A percentile compares a stretch with the other conserved stretches of the same genome.
These are phyloP conservation scores for Gossypium australe DNA, from an alignment of 345 rosid genomes.

Conservation along the genomic window DNA sequence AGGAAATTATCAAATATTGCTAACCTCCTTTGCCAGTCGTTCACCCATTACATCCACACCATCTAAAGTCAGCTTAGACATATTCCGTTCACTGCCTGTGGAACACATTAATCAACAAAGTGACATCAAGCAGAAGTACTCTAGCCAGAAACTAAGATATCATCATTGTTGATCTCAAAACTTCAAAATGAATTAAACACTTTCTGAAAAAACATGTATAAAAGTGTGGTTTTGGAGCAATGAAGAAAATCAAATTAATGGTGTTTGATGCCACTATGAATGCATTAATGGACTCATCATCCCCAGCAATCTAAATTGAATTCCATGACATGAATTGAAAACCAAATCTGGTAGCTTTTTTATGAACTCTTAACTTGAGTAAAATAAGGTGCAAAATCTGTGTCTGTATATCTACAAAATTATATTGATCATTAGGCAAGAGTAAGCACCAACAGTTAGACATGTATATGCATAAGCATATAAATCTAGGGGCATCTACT, in stretches of 20 bases:
- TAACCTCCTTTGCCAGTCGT: conserved; percentile 80
- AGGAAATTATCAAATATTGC: conserved; percentile 31
- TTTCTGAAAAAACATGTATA: not conserved
- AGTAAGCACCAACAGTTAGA: too few species aligned
- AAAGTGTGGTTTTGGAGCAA: not conserved
- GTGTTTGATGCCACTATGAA: not conserved
- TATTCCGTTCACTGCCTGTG: conserved; percentile 81
- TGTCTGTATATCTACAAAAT: too few species aligned
- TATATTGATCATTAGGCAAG: too few species aligned
- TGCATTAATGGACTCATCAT: not conserved
- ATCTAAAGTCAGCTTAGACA: conserved; percentile 58
- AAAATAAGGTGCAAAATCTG: too few species aligned
- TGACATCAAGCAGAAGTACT: not conserved
- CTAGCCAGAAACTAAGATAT: not conserved
- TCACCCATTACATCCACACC: conserved; percentile 99
- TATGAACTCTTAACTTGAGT: too few species aligned
- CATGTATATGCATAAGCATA: too few species aligned
- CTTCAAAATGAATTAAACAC: too few species aligned
- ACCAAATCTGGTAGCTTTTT: too few species aligned
- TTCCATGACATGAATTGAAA: too few species aligned
- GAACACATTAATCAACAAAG: conserved; percentile 4
- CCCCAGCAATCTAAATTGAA: not conserved
- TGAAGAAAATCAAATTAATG: not conserved
- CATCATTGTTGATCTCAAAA: conserved; percentile 39
- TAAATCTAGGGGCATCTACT: too few species aligned